Percentiles rank a stretch among this genome's conserved stretches.
Conservation (phyloP, 2,329 filamentous ascomycete genomes). For the Hysterium pulicare region DNA sequence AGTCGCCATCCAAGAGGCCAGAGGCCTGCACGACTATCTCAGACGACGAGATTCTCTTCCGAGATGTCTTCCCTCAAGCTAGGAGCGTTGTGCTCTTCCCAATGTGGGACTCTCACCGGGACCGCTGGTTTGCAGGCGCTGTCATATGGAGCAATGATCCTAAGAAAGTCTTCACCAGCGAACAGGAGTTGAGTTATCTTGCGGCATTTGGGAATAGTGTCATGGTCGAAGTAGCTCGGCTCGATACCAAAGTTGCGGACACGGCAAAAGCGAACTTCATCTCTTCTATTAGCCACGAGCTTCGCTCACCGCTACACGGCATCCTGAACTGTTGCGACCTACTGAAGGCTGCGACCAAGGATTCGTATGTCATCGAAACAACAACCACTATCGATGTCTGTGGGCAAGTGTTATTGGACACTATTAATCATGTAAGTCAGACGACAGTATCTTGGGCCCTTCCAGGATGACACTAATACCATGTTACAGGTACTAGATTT, state of each 20-base stretch:
- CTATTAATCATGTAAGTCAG: conserved; percentile 39
- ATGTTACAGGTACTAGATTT: conserved; percentile 36
- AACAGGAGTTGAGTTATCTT: conserved; percentile 37
- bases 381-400: conserved; percentile 38
- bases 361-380: conserved; percentile 40
- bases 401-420: conserved; percentile 39
- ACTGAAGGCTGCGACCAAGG: conserved; percentile 29
- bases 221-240: conserved; percentile 38
- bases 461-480: neutral
- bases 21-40: conserved; percentile 24
- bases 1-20: conserved; percentile 17
- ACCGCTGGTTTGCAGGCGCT: conserved; percentile 38
- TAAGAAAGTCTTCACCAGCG: conserved; percentile 35
- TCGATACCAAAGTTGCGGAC: conserved; percentile 38
- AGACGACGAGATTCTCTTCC: conserved; percentile 33
- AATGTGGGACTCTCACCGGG: conserved; percentile 38
- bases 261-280: conserved; percentile 57
- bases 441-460: too few species aligned
- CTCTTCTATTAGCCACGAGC: conserved; percentile 59
- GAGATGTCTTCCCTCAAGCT: conserved; percentile 33
- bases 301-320: conserved; percentile 60
- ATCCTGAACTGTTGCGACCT: conserved; percentile 48
- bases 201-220: conserved; percentile 29
- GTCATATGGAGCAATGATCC: conserved; percentile 37
- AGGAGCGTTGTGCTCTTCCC: conserved; percentile 38